Conservation (phyloP, 768 basidiomycete species). For the Amanita rubescens region DNA sequence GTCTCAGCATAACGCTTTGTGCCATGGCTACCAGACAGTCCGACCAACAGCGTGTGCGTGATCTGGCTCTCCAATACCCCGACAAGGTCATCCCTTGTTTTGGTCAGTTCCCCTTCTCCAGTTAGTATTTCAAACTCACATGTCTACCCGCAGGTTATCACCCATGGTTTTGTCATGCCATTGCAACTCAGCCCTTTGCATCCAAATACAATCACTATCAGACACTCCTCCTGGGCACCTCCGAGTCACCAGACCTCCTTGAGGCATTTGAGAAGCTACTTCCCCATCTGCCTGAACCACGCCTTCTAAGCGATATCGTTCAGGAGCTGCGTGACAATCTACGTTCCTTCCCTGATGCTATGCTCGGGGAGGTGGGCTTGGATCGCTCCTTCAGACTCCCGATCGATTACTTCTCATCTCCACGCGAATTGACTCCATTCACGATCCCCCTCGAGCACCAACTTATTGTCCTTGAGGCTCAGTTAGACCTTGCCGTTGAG, state of each 20-base stretch:
- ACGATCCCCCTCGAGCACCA: constrained; percentile 78
- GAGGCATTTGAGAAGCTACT: constrained; percentile 52
- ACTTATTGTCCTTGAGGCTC: constrained; percentile 68
- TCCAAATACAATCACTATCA: constrained; percentile 74
- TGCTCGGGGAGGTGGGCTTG: constrained; percentile 92
- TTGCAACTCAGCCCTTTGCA: constrained; percentile 33
- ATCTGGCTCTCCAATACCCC: constrained; percentile 54
- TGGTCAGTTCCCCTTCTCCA: constrained; percentile 43
- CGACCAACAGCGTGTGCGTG: constrained; percentile 68
- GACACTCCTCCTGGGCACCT: constrained; percentile 47
- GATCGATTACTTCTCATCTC: constrained; percentile 38
- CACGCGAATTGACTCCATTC: constrained; percentile 67
- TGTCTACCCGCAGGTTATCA: constrained; percentile 62
- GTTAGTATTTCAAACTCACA: constrained; percentile 7
- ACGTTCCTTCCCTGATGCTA: constrained; percentile 52
- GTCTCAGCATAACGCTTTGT: constrained; percentile 61
- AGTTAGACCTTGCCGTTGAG: constrained; percentile 80
- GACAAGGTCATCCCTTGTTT: constrained; percentile 80
- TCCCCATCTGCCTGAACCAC: constrained; percentile 64
- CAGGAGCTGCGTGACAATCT: constrained; percentile 54
- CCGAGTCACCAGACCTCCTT: constrained; percentile 20
- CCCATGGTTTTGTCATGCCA: constrained; percentile 87
- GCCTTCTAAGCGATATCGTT: constrained; percentile 51
- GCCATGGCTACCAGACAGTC: constrained; percentile 67
- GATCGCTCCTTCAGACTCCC: constrained; percentile 79